A percentile compares a stretch with the other conserved stretches of the same genome.
Evolutionary conservation across 305 asterid species (phyloP).

Genomic region (Solanum aculeatissimum): DNA sequence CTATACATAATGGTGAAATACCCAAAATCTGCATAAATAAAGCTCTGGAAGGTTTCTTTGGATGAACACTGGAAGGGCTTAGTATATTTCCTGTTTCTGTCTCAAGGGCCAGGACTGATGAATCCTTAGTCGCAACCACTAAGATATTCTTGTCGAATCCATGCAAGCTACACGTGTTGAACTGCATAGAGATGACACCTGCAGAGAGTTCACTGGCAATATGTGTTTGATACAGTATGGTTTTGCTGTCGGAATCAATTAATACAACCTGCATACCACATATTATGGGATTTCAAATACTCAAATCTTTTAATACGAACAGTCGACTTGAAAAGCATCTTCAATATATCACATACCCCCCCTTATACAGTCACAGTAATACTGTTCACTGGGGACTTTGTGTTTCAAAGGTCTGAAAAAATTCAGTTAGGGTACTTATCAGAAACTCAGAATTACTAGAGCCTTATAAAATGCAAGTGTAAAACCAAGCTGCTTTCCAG

Average conservation of each 20-base stretch:
- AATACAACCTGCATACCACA: constrained; percentile 43
- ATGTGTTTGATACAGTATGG: constrained; percentile 54
- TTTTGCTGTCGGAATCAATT: constrained; percentile 52
- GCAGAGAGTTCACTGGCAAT: constrained; percentile 63
- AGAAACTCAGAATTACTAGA: not conserved
- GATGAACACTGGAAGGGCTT: constrained; percentile 51
- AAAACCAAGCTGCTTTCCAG: not conserved
- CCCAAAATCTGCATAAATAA: constrained; percentile 61
- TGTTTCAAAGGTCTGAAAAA: not conserved
- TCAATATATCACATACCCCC: not conserved
- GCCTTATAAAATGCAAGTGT: not conserved
- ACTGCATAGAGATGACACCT: constrained; percentile 68
- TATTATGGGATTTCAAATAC: not conserved
- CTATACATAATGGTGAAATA: constrained; percentile 9
- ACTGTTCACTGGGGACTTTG: not conserved
- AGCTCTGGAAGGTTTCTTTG: constrained; percentile 75
- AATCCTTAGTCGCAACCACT: constrained; percentile 72
- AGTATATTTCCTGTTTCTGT: constrained; percentile 64
- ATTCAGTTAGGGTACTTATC: not conserved
- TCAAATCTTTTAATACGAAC: not conserved
- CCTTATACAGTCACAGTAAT: not conserved
- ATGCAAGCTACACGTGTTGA: constrained; percentile 60
- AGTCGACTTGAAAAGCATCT: not conserved
- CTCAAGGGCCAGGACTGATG: constrained; percentile 64
- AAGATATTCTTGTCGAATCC: constrained; percentile 81